Percentiles rank a stretch among this genome's conserved stretches.
Evolutionary conservation across 768 basidiomycete genomes (phyloP).

Genomic region (Tubosaeta sp.): DNA sequence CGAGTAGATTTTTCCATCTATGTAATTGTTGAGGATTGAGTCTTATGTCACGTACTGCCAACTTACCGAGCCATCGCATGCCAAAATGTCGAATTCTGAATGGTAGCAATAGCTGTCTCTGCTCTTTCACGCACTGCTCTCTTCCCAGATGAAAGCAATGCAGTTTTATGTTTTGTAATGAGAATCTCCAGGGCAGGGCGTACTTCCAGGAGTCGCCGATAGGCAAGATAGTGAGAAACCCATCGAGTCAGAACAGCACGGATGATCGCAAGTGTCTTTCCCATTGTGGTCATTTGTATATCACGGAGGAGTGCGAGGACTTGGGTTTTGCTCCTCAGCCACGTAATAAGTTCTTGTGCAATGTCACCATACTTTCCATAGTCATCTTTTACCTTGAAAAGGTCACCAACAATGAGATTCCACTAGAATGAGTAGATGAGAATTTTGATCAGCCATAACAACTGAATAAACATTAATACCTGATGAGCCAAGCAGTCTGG

Average conservation of each 20-base stretch:
- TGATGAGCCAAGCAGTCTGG: conserved; percentile 38
- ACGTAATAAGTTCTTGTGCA: conserved; percentile 35
- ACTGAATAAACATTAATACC: conserved; percentile 14
- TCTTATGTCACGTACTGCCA: no score
- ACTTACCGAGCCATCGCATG: conserved; percentile 1
- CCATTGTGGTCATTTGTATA: conserved; percentile 10
- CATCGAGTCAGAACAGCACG: conserved; percentile 33
- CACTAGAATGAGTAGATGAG: conserved; percentile 17
- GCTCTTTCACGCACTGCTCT: conserved; percentile 23
- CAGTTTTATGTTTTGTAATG: conserved; percentile 6
- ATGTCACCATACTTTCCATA: conserved; percentile 19
- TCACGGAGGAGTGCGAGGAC: conserved; percentile 29
- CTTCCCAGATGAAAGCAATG: conserved; percentile 22
- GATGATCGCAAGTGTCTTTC: conserved; percentile 18
- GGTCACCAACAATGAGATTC: conserved; percentile 39
- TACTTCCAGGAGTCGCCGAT: conserved; percentile 26
- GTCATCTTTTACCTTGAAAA: conserved; percentile 27
- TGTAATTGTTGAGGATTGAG: no score
- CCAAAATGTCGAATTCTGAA: conserved; percentile 26
- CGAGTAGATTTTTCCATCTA: conserved; percentile 28
- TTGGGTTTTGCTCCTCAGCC: conserved; percentile 34
- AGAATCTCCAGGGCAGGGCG: conserved; percentile 12
- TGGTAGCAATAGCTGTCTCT: conserved; percentile 21
- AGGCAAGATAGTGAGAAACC: conserved; percentile 36
- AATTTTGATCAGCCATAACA: no score